Evolutionary conservation across 768 basidiomycete genomes (phyloP), one percentile per base, ranked within the genome.

Genomic region (Mycena indigotica): DNA sequence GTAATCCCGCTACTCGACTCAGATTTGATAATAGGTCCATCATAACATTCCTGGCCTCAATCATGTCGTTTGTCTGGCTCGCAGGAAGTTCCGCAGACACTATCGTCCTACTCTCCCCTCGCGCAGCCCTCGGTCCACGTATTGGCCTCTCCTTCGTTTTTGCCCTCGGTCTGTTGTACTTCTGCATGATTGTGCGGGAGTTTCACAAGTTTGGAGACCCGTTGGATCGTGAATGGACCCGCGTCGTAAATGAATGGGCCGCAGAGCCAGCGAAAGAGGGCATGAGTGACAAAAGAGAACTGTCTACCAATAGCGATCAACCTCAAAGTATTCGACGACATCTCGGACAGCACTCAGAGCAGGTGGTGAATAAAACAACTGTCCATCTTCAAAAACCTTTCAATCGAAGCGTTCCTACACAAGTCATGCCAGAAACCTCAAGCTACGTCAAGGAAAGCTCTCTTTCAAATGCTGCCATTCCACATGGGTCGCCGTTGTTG

Each of bases 41-140:
- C 60, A 77, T 85, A 21, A 68, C 81, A 28, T 88, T 84, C 69
- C 63, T 83, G 52, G 67, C 77, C 25, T 78, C 82, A 21, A 84
- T 88, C 60, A 78, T 88, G 66, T 72, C 81, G 1, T 88, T 79
- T 56, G 75, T 87, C 53, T 88, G 85, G 86, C 75, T 81, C 21
- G 77, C 78, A 1, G 82, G 82, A 6, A 70, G 77, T 0, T 66
- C 69, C 2, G 58, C 65, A 13, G 75, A 81, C 44, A 62, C 70
- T 0, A 52, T 49, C 25, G 48, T 65, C 1, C 60, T 60, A 8
- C 65, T 75, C 4, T 65, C 62, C 4, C 67, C 67, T 1, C 73
- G 74, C 0, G 58, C 70, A 5, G 70, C 72, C 1, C 61, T 64
- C 0, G 73, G 71, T 4, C 78, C 79, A 3, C 78, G 83, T 32